Base-by-base conservation (phyloP, 2,329 filamentous ascomycete species). In the Westerdykella aurantiaca region DNA sequence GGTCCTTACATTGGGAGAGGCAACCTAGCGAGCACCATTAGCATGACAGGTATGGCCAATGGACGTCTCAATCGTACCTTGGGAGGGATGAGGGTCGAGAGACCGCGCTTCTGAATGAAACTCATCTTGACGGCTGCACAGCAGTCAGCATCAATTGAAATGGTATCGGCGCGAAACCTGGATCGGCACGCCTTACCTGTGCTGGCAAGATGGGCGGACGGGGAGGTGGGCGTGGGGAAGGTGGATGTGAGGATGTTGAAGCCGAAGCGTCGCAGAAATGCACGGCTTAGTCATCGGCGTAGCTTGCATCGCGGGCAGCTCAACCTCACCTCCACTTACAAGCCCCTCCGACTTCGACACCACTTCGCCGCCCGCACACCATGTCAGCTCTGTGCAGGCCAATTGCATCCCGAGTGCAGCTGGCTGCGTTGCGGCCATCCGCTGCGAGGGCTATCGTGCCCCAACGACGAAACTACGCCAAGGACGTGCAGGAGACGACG, bases 11-110 rank as follows among this genome's bases (percentile, higher is more conserved):
- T 80, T 85, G 55, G 87, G 87, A 68, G 86, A 90, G 62, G 87
- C 86, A 69, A 93, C 80, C 86, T 90, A 54, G 58, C 58, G 42
- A 48, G 40, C 37, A 33, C 42, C 49, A 58, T 76, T 67, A 77
- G 73, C 48, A 48, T 41, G 31, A 38, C 43, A 29, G 11, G 4
- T 5, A 29, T 12, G 11, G 10, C 10, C 25, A 12, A 41, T 42
- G 17, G 35, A 43, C 39, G 17, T 14, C n/a, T 45, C 41, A 48
- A 50, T 60, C 77, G 61, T 78, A 95, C 91, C 89, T 98, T 98
- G 68, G 94, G 93, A 63, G 94, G 94, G 66, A 98, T 96, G 73
- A 98, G 85, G 79, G 94, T 95, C 70, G 93, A 97, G 69, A 96
- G 85, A 80, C 82, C 86, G 76, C 90, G 84, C 75, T 86, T 87